Conservation (phyloP, 2,329 filamentous ascomycete genomes). For the Phaeophleospora eucalypticola region DNA sequence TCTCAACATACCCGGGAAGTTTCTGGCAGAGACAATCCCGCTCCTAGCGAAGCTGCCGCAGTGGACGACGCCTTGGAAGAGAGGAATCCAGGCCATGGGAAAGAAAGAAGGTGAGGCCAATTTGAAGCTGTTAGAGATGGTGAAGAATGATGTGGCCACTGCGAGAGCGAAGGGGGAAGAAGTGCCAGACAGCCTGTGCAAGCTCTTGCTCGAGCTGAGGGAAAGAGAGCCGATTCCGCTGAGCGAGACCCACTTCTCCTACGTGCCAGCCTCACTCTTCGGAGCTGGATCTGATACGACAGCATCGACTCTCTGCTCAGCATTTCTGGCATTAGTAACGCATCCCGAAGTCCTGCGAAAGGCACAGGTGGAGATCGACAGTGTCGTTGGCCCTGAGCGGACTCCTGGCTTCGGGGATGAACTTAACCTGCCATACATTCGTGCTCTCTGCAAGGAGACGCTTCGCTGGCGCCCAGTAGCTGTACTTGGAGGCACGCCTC, state of each 20-base stretch:
- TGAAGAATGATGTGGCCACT: constrained; percentile 38
- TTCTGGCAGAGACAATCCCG: constrained; percentile 47
- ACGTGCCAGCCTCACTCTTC: constrained; percentile 43
- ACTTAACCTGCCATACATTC: constrained; percentile 31
- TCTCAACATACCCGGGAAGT: constrained; percentile 45
- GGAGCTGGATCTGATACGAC: constrained; percentile 52
- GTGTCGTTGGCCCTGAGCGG: constrained; percentile 25
- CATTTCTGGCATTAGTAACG: constrained; percentile 33
- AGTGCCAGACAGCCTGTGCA: constrained; percentile 43
- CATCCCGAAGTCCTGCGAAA: constrained; percentile 28
- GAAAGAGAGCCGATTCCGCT: constrained; percentile 40
- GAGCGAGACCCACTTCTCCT: constrained; percentile 41
- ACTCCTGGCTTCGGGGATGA: constrained; percentile 29
- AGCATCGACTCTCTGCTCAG: constrained; percentile 45
- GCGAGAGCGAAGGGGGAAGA: constrained; percentile 31
- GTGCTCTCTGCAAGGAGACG: constrained; percentile 32
- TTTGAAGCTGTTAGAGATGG: constrained; percentile 39
- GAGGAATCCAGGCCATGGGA: constrained; percentile 39
- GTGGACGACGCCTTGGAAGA: constrained; percentile 47
- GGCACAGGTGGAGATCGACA: constrained; percentile 32
- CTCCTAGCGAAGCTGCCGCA: constrained; percentile 43
- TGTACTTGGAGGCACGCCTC: constrained; percentile 36
- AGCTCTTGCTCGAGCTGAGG: constrained; percentile 41
- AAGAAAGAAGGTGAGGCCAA: constrained; percentile 39
- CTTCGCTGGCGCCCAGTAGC: constrained; percentile 34